Evolutionary conservation across 2,329 filamentous ascomycete species (phyloP), one percentile per base, ranked within the genome.

Genomic region (Arthroderma sp.): DNA sequence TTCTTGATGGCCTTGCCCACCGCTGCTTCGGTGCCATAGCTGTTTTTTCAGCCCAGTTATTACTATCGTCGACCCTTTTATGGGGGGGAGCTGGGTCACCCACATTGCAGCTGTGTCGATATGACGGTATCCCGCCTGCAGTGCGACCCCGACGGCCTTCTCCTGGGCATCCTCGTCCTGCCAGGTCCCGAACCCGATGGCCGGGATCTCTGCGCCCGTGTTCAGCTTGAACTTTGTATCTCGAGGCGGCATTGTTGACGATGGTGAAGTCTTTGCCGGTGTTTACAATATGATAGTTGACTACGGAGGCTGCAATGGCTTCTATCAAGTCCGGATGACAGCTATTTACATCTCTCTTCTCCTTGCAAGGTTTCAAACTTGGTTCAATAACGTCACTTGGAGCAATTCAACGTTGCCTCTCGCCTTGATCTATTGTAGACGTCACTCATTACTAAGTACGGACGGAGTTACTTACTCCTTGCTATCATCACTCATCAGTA

Each of bases 1-100:
- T 83, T 78, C 63, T 76, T 79, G 66, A 87, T 81, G 19, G 81
- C 85, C 62, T 77, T 72, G 11, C 83, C 86, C 0, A 86, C 83
- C 56, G 84, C 82, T 56, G 76, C 77, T 68, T 86, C 84, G 58
- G 85, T 88, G 57, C 77, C 75, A 66, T 86, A 86, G 66, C 72
- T 75, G 39, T 28, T 39, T 19, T n/a, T n/a, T n/a, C n/a, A n/a
- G n/a, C n/a, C n/a, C n/a, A n/a, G n/a, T n/a, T n/a, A n/a, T n/a
- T n/a, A n/a, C n/a, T n/a, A n/a, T n/a, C n/a, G n/a, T n/a, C n/a
- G n/a, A n/a, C n/a, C n/a, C n/a, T n/a, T n/a, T n/a, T n/a, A n/a
- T n/a, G n/a, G n/a, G n/a, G n/a, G n/a, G n/a, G n/a, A n/a, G n/a
- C n/a, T n/a, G 51, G 13, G 6, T 35, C 25, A 62, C 69, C 63